These are phyloP conservation scores for Actinomucor elegans DNA, from an alignment of 371 early-diverging fungal species.

Conservation along the genomic window DNA sequence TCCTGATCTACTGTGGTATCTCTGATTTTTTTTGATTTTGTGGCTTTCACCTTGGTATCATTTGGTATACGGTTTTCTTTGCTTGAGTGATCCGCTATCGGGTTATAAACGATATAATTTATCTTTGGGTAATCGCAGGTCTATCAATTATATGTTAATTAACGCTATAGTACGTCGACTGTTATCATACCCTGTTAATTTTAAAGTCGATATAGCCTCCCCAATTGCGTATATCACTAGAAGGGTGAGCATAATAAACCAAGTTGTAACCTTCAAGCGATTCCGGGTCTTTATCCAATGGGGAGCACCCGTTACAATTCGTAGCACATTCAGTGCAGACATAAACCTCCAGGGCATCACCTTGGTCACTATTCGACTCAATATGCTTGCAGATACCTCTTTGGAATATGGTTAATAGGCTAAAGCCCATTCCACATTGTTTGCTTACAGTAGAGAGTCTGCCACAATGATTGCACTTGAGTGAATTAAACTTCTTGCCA, in stretches of 20 bases:
- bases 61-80: too few relatives aligned
- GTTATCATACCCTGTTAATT: slow-evolving; percentile 17
- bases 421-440: slow-evolving; percentile 4
- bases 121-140: too few relatives aligned
- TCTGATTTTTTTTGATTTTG: too few relatives aligned
- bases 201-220: slow-evolving; percentile 22
- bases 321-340: slow-evolving; percentile 17
- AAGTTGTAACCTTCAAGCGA: neutral
- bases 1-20: too few relatives aligned
- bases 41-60: too few relatives aligned
- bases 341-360: slow-evolving; percentile 9
- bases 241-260: slow-evolving; percentile 20
- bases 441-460: neutral
- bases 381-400: neutral
- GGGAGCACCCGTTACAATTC: slow-evolving; percentile 2
- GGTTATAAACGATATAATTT: too few relatives aligned
- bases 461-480: slow-evolving; percentile 28
- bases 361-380: too few relatives aligned
- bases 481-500: slow-evolving; percentile 7
- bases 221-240: slow-evolving; percentile 16
- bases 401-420: slow-evolving; percentile 16
- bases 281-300: neutral
- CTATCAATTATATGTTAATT: too few relatives aligned
- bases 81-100: too few relatives aligned
- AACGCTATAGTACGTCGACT: too few relatives aligned